These are phyloP conservation scores for Saturnispora mendoncae DNA, from an alignment of 805 yeast species.

Conservation along the genomic window DNA sequence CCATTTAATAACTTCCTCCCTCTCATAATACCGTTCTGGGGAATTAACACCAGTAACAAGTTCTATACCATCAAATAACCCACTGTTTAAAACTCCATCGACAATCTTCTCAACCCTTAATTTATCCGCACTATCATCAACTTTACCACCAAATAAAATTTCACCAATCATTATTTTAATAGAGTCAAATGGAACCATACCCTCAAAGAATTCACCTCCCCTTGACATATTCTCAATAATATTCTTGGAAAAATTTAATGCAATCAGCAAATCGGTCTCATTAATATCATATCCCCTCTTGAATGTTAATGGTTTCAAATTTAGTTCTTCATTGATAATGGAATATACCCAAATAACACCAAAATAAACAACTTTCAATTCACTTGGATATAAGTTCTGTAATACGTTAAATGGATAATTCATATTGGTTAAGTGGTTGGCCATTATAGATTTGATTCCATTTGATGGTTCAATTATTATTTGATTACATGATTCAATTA, in stretches of 20 bases:
- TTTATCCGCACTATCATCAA: slow-evolving; percentile 36
- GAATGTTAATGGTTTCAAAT: slow-evolving; percentile 60
- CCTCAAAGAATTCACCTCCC: neutral
- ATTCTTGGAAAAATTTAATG: slow-evolving; percentile 35
- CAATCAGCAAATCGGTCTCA: slow-evolving; percentile 58
- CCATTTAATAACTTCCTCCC: slow-evolving; percentile 35
- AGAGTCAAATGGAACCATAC: slow-evolving; percentile 3
- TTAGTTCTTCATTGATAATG: slow-evolving; percentile 46
- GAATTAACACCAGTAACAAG: neutral
- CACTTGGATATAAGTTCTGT: slow-evolving; percentile 29
- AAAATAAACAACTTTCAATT: slow-evolving; percentile 40
- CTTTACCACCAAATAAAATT: slow-evolving; percentile 61
- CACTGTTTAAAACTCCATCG: slow-evolving; percentile 29
- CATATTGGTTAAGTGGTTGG: slow-evolving; percentile 12
- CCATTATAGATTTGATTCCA: slow-evolving; percentile 44
- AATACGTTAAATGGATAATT: slow-evolving; percentile 5
- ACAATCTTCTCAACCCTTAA: slow-evolving; percentile 30
- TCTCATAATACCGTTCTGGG: slow-evolving; percentile 24
- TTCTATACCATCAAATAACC: slow-evolving; percentile 26
- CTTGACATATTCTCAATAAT: slow-evolving; percentile 25
- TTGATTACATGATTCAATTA: slow-evolving; percentile 47
- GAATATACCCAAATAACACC: slow-evolving; percentile 66
- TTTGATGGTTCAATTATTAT: slow-evolving; percentile 55
- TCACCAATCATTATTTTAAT: slow-evolving; percentile 2
- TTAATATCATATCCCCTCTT: slow-evolving; percentile 55